Evolutionary conservation across 441 rosid species (phyloP).

Genomic region (Francoa sonchifolia): DNA sequence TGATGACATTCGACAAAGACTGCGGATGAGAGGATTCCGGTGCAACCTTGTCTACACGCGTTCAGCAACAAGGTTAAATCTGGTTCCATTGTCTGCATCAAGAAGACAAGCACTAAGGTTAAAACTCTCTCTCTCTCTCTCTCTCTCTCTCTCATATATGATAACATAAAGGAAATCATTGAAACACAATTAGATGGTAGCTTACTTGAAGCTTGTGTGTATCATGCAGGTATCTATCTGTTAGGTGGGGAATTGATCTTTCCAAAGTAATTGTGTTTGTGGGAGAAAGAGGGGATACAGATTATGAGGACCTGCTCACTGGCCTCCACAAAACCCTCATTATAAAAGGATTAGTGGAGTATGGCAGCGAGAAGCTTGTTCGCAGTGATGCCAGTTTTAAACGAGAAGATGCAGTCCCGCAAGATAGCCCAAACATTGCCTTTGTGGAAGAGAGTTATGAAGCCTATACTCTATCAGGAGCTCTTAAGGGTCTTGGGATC

Average conservation of each 20-base stretch:
- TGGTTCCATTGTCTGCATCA: slow-evolving; percentile 71
- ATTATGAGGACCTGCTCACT: slow-evolving; percentile 52
- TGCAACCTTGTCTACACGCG: slow-evolving; percentile 59
- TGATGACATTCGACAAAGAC: slow-evolving; percentile 63
- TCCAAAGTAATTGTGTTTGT: slow-evolving; percentile 46
- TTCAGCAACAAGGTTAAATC: slow-evolving; percentile 59
- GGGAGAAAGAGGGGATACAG: slow-evolving; percentile 89
- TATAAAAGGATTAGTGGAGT: slow-evolving; percentile 39
- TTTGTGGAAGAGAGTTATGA: slow-evolving; percentile 29
- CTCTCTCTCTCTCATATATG: too few relatives aligned
- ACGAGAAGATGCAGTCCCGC: slow-evolving; percentile 44
- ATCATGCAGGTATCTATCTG: slow-evolving; percentile 61
- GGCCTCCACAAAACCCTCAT: slow-evolving; percentile 66
- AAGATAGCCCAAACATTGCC: slow-evolving; percentile 37
- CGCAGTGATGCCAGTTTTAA: slow-evolving; percentile 44
- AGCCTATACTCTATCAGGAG: slow-evolving; percentile 33
- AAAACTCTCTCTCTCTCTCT: slow-evolving; percentile 2
- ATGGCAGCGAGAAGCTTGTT: slow-evolving; percentile 51
- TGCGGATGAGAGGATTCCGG: slow-evolving; percentile 79
- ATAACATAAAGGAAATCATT: too few relatives aligned
- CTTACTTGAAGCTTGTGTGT: slow-evolving; percentile 8
- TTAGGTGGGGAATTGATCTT: slow-evolving; percentile 73
- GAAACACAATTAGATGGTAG: too few relatives aligned
- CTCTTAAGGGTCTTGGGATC: slow-evolving; percentile 34
- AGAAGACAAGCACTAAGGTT: slow-evolving; percentile 83